Base-by-base conservation (phyloP, 257 asterid species). In the Nicotiana knightiana region DNA sequence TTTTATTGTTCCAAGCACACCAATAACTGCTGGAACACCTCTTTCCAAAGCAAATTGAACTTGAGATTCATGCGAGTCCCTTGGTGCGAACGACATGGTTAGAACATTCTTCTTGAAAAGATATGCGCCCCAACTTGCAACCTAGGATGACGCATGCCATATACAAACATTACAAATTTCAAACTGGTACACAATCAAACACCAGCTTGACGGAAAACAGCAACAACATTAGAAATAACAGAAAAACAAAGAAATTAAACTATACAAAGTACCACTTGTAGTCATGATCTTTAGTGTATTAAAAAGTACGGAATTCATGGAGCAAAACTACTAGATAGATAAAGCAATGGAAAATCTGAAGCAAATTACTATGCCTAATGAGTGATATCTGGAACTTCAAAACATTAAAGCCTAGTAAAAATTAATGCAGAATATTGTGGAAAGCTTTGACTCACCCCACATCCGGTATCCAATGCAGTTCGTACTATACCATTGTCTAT, bases 71-170 rank as follows among this genome's bases (percentile, higher is more conserved):
- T 88, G 91, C 0, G 89, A 84, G 83, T 88, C 91, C 81, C 88
- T 82, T 9, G 89, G 88, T 16, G 89, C 88, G 67, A 88, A 88
- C 39, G 89, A 88, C 91, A 88, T 88, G 55, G 91, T 80, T 83
- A 87, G 81, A 18, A 88, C 91, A 80, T 88, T 87, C 82, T 85
- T 88, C 85, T 84, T 85, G 78, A 85, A 83, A 82, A 88, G 77
- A 81, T 88, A 86, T 15, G 91, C 91, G 17, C 91, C 90, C 86
- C 83, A 88, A 83, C 91, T 88, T 12, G 90, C 91, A 18, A 88
- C 91, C 90, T 87, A 66, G 16, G 54, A 77, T 4, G 18, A 18
- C 65, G 61, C 46, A 24, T n/a, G 6, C 12, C 63, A 65, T 26
- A 67, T n/a, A 76, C 48, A 21, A 46, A 30, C 79, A 75, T 26